Evolutionary conservation across 441 rosid genomes (phyloP).

Genomic region (Brassica hybrid): DNA sequence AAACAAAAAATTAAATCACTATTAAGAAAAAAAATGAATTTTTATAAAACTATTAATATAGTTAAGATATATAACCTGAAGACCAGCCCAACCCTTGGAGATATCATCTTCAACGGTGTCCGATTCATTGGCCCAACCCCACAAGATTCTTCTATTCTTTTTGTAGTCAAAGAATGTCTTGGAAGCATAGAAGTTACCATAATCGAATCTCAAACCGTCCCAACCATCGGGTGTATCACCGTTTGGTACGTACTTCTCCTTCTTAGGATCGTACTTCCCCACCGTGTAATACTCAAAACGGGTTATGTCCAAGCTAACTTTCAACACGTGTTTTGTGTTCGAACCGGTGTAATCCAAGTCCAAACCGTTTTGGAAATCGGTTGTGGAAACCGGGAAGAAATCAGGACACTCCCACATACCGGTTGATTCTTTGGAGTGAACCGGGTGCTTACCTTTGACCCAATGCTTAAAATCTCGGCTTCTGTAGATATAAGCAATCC

Average conservation of each 20-base stretch:
- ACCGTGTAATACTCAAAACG: slow-evolving; percentile 80
- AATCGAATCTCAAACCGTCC: slow-evolving; percentile 80
- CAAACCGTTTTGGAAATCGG: slow-evolving; percentile 28
- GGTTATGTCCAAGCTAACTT: slow-evolving; percentile 58
- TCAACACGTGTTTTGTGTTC: background rate
- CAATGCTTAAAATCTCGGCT: slow-evolving; percentile 72
- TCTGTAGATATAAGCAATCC: slow-evolving; percentile 63
- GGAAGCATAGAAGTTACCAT: slow-evolving; percentile 91
- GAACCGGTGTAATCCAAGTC: background rate
- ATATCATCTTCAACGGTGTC: slow-evolving; percentile 51
- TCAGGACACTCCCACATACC: slow-evolving; percentile 10
- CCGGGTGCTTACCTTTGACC: slow-evolving; percentile 67
- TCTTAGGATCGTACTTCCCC: slow-evolving; percentile 53
- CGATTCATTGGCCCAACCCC: slow-evolving; percentile 96
- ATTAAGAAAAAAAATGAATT: background rate
- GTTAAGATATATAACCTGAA: slow-evolving; percentile 60
- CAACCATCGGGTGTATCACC: slow-evolving; percentile 60
- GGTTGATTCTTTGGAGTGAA: slow-evolving; percentile 47
- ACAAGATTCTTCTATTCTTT: slow-evolving; percentile 63
- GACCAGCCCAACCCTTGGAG: slow-evolving; percentile 82
- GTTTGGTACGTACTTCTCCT: slow-evolving; percentile 60
- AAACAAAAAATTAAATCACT: background rate
- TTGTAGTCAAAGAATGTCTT: slow-evolving; percentile 75
- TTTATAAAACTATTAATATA: background rate
- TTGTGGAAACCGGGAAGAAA: slow-evolving; percentile 54